Base-by-base conservation (phyloP, 208 protist species). In the Naegleria fowleri region DNA sequence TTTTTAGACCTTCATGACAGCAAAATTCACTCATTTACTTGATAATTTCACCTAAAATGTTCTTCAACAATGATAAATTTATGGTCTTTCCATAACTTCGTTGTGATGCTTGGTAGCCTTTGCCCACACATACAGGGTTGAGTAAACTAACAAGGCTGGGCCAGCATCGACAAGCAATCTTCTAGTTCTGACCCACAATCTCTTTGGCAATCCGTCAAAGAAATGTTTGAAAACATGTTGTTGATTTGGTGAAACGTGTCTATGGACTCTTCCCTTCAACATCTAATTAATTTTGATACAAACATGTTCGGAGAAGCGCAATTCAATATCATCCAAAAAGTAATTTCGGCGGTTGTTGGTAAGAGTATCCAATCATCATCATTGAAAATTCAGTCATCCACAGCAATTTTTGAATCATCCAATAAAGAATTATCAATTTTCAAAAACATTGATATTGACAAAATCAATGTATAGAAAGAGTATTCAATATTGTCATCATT, bases 211-310 rank as follows among this genome's bases (percentile, higher is more conserved):
- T 43, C 79, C 79, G 11, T 85, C 15, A 33, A 43, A 43, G n/a
- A 85, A 85, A 25, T 43, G 38, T 6, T 16, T 43, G 79, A 85
- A 85, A 43, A 85, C 79, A 13, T 43, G n/a, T 43, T 85, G 79
- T 6, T 85, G 79, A 25, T 43, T 43, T 85, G 79, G 79, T 36
- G 79, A 85, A 43, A 85, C 38, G 79, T 85, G 79, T 43, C 38
- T 85, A 25, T 85, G 79, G 11, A 85, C 79, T 85, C 79, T 85
- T 85, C 79, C 79, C 38, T 43, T 85, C 13, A 85, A 43, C 79
- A 85, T 85, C 38, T 85, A 19, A 67, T 29, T 29, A 19, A 67
- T 67, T 29, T 15, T 67, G 43, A n/a, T n/a, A n/a, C n/a, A n/a
- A 48, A 48, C 7, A 48, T 48, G 43, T 48, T 48, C 43, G 43